Base-by-base conservation (phyloP, 2,329 filamentous ascomycete genomes). In the Camptophora hylomeconis region DNA sequence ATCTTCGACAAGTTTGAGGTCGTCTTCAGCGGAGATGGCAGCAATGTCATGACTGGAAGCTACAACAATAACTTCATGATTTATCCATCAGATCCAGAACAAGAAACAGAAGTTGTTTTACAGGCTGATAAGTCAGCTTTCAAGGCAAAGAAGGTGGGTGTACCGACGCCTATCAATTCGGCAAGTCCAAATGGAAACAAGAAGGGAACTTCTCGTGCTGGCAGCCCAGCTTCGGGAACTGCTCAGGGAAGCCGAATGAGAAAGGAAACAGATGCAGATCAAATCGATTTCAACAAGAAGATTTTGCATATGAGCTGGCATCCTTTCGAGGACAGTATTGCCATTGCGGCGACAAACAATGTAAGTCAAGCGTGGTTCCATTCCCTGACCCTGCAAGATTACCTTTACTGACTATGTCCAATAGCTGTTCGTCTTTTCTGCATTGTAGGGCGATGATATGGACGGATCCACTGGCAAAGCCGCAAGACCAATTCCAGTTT, bases 1-100 rank as follows among this genome's bases (percentile, higher is more conserved):
- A 98, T 98, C 51, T 98, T 98, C 51, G 89, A 98, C 71, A 98
- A 98, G 58, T 98, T 98, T 44, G 89, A 98, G 59, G 89, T 98
- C 22, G 87, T 95, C 29, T 98, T 98, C 62, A 95, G 87, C 2
- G 89, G 89, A 14, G 87, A 95, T 56, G 83, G 84, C 20, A 92
- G 93, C 68, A 95, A 98, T 47, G 89, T 95, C 42, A 98, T 98
- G 89, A 98, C 89, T 5, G 89, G 89, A 46, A 94, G 84, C 53
- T 98, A 98, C 67, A 98, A 98, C 69, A 98, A 98, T 65, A 98
- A 98, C 63, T 95, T 98, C 67, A 98, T 98, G 89, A 98, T 98
- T 51, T 98, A 95, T 56, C 89, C 89, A 4, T 89, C 86, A 15
- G 87, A 95, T 48, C 81, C 86, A 5, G 82, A 87, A 43, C 92